Percentiles rank a stretch among this genome's conserved stretches.
These are phyloP conservation scores for Quercus rubra DNA, from an alignment of 306 rosid genomes.

Conservation along the genomic window DNA sequence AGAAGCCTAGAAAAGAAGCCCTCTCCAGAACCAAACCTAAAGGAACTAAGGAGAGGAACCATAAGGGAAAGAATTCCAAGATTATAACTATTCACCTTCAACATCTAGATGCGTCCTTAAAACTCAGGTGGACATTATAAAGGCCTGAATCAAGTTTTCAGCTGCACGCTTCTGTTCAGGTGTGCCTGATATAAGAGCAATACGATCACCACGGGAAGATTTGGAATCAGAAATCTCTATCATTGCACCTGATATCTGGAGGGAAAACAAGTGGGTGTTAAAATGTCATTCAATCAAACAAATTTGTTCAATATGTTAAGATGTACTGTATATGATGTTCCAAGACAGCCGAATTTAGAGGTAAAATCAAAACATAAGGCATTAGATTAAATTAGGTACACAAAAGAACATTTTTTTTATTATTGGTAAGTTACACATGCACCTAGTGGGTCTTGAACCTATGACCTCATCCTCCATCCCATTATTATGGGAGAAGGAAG, in stretches of 20 bases:
- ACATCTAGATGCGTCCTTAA: slow-evolving; percentile 30
- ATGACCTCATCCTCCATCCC: too few relatives aligned
- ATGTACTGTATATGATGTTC: background rate
- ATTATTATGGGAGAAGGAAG: too few relatives aligned
- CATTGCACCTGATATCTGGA: slow-evolving; percentile 93
- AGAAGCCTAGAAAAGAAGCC: slow-evolving; percentile 46
- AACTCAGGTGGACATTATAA: slow-evolving; percentile 82
- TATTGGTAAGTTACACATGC: too few relatives aligned
- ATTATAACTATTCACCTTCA: slow-evolving; percentile 65
- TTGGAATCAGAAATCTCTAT: slow-evolving; percentile 79
- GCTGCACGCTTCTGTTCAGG: slow-evolving; percentile 88
- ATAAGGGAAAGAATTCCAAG: slow-evolving; percentile 40
- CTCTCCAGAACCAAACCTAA: slow-evolving; percentile 66
- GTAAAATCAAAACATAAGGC: background rate
- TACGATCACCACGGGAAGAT: slow-evolving; percentile 74
- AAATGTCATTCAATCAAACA: slow-evolving; percentile 26
- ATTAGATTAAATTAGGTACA: background rate
- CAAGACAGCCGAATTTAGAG: background rate
- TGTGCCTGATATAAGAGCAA: slow-evolving; percentile 88
- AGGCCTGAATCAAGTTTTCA: slow-evolving; percentile 95
- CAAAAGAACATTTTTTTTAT: background rate
- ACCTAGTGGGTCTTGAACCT: too few relatives aligned
- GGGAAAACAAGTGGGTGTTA: slow-evolving; percentile 30
- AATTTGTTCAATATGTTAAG: background rate
- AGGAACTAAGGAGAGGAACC: slow-evolving; percentile 59